Conservation (phyloP, 768 basidiomycete species). For the Chiua virens region DNA sequence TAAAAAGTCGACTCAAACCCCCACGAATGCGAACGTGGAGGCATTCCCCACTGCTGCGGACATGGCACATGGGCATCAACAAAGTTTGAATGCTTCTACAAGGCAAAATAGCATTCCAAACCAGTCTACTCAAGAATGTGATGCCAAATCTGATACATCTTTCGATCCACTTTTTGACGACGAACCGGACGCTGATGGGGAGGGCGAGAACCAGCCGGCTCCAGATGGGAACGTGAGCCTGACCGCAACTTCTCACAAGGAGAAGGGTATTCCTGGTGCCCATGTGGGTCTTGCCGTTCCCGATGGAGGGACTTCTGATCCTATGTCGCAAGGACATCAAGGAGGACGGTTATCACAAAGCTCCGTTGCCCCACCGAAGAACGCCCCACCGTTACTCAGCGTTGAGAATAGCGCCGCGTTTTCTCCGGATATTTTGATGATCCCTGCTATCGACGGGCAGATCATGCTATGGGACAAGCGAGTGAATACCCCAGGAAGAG, state of each 20-base stretch:
- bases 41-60: constrained; percentile 14
- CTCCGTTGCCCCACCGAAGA: constrained; percentile 60
- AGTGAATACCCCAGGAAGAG: constrained; percentile 57
- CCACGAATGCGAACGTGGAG: constrained; percentile 25
- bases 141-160: constrained; percentile 75
- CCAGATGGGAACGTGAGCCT: constrained; percentile 20
- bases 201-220: constrained; percentile 27
- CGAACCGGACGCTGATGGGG: constrained; percentile 65
- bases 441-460: constrained; percentile 89
- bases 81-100: constrained; percentile 17
- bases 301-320: constrained; percentile 24
- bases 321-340: constrained; percentile 22
- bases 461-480: constrained; percentile 90
- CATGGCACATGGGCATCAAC: constrained; percentile 17
- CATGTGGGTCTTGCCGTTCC: constrained; percentile 29
- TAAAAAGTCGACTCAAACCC: constrained; percentile 13
- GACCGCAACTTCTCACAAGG: constrained; percentile 15
- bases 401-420: constrained; percentile 56
- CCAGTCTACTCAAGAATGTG: constrained; percentile 40
- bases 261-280: constrained; percentile 7
- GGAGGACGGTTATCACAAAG: constrained; percentile 29
- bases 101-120: constrained; percentile 27
- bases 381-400: constrained; percentile 74
- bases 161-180: constrained; percentile 92
- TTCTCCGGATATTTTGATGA: constrained; percentile 84